phyloP scores from a whole-genome alignment of 2,329 filamentous ascomycete species.

The Shiraia bambusicola region DNA sequence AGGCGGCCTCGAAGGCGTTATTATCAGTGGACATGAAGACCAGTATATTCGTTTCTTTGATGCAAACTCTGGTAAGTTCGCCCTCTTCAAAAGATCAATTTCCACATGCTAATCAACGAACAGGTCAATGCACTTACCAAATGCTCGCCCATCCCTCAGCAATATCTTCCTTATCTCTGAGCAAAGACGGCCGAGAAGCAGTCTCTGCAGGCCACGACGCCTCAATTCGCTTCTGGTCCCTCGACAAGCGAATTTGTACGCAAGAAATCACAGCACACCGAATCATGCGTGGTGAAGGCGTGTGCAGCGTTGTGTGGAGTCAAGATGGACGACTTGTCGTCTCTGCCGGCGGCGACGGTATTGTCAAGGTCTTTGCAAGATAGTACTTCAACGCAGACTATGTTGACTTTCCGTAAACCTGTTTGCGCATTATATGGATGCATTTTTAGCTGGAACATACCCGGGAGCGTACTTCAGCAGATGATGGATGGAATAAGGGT shows the following conservation, averaged over 20 bases:
- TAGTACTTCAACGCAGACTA: slow-evolving; percentile 19
- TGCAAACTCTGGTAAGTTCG: slow-evolving; percentile 88
- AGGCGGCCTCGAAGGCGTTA: slow-evolving; percentile 76
- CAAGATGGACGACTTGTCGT: slow-evolving; percentile 93
- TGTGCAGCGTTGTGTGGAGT: slow-evolving; percentile 93
- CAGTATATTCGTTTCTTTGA: slow-evolving; percentile 96
- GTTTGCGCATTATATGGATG: slow-evolving; percentile 13
- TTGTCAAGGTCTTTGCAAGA: slow-evolving; percentile 81
- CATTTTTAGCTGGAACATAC: slow-evolving; percentile 24
- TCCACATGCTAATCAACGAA: slow-evolving; percentile 3
- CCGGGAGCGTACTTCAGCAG: slow-evolving; percentile 11
- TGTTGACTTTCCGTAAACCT: slow-evolving; percentile 12
- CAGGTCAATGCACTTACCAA: slow-evolving; percentile 98
- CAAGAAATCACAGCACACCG: slow-evolving; percentile 94
- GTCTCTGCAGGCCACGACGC: slow-evolving; percentile 96
- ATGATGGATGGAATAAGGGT: slow-evolving; percentile 8
- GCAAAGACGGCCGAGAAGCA: slow-evolving; percentile 88
- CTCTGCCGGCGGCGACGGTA: slow-evolving; percentile 89
- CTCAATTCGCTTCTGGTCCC: slow-evolving; percentile 91
- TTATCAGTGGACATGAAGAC: slow-evolving; percentile 97
- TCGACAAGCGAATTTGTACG: slow-evolving; percentile 92
- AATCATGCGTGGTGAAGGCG: slow-evolving; percentile 92
- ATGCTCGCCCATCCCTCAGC: slow-evolving; percentile 96
- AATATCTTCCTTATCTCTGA: slow-evolving; percentile 88
- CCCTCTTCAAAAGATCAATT: not conserved